Percentiles rank a stretch among this genome's conserved stretches.
phyloP scores from a whole-genome alignment of 257 asterid genomes.

The Solanum paucissectum region DNA sequence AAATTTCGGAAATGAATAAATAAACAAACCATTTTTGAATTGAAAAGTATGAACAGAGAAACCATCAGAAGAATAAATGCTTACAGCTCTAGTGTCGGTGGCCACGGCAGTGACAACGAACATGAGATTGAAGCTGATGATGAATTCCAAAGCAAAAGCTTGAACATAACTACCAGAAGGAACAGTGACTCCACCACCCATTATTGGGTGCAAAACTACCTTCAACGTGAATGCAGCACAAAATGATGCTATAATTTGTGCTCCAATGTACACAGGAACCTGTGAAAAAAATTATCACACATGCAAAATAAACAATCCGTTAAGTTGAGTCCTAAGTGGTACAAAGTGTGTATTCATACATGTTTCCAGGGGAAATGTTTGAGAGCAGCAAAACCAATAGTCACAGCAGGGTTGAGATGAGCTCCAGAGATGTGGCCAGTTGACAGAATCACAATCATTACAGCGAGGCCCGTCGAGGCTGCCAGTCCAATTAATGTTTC shows the following conservation, averaged over 20 bases:
- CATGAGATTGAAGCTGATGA: conserved; percentile 79
- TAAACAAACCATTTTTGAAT: not conserved
- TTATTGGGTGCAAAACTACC: conserved; percentile 47
- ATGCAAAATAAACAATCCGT: not conserved
- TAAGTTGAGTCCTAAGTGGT: not conserved
- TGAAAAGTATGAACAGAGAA: not conserved
- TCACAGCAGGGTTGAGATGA: conserved; percentile 76
- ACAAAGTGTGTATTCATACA: conserved; percentile 10
- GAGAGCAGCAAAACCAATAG: conserved; percentile 87
- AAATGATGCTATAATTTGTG: conserved; percentile 63
- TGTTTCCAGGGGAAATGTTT: conserved; percentile 83
- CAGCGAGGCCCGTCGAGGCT: conserved; percentile 73
- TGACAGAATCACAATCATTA: conserved; percentile 77
- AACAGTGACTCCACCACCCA: conserved; percentile 85
- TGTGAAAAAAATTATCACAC: not conserved
- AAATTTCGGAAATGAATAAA: not conserved
- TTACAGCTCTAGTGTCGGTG: conserved; percentile 90
- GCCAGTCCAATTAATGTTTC: conserved; percentile 70
- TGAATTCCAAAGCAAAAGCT: conserved; percentile 76
- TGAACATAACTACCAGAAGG: conserved; percentile 41
- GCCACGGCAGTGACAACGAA: conserved; percentile 88
- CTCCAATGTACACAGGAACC: conserved; percentile 74
- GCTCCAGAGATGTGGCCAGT: conserved; percentile 98
- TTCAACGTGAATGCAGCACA: conserved; percentile 53
- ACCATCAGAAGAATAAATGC: not conserved